Conservation (phyloP, 1,284 basidiomycete genomes). For the Phellinidium pouzarii region DNA sequence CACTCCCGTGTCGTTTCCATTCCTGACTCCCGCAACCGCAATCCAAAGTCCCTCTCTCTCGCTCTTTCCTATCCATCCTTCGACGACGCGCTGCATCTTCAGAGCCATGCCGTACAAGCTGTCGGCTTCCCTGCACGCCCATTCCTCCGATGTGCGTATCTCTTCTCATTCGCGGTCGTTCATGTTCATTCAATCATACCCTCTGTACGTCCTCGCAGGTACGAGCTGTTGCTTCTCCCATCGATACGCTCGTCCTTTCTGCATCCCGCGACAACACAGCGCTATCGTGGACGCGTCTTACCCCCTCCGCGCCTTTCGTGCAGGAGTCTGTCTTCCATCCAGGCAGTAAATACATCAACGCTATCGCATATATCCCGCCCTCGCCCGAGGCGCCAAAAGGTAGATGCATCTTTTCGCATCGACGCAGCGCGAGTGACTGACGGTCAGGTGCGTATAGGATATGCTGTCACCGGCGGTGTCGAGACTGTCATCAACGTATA, state of each 20-base stretch:
- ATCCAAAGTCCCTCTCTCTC: no score
- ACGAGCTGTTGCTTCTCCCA: constrained; percentile 65
- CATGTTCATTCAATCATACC: background rate
- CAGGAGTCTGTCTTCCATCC: constrained; percentile 54
- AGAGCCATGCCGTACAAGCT: constrained; percentile 72
- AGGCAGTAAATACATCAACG: constrained; percentile 75
- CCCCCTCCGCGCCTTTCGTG: constrained; percentile 42
- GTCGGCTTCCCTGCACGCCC: constrained; percentile 67
- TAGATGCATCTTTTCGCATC: constrained; percentile 30
- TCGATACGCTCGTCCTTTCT: constrained; percentile 70
- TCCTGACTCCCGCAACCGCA: constrained; percentile 22
- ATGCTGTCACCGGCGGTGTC: constrained; percentile 78
- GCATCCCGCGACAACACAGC: constrained; percentile 88
- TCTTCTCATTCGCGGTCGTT: background rate
- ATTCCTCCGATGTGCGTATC: constrained; percentile 66
- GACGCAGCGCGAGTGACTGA: no score
- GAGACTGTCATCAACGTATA: constrained; percentile 82
- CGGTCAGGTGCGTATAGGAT: constrained; percentile 65
- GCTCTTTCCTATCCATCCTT: constrained; percentile 16
- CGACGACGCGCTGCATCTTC: constrained; percentile 16
- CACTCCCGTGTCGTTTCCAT: constrained; percentile 18
- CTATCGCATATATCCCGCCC: constrained; percentile 71
- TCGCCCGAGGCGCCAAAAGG: constrained; percentile 63
- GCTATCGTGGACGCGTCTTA: constrained; percentile 71
- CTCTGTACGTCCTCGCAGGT: constrained; percentile 45